Percentiles rank a stretch among this genome's conserved stretches.
phyloP scores from a whole-genome alignment of 78 protist genomes.

The Dictyostelium capitatum region DNA sequence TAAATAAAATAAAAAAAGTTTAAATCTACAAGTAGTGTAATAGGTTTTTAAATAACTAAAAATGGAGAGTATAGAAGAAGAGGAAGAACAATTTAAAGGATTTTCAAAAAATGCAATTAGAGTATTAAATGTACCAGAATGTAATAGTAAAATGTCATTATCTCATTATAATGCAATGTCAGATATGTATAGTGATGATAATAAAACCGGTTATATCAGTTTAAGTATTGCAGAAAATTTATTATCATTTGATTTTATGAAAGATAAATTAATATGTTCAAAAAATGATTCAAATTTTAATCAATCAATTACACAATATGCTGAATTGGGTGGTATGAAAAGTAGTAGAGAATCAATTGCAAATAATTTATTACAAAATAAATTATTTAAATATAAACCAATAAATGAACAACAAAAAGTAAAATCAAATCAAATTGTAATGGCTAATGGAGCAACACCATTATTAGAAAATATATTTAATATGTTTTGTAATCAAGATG shows the following conservation, averaged over 20 bases:
- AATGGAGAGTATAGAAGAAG: neutral
- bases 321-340: constrained; percentile 42
- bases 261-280: neutral
- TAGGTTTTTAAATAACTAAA: neutral
- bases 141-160: constrained; percentile 2
- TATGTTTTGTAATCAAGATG: constrained; percentile 33
- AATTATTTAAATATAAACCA: neutral
- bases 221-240: constrained; percentile 60
- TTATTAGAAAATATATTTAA: constrained; percentile 47
- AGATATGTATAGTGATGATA: constrained; percentile 6
- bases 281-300: constrained; percentile 32
- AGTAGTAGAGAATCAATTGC: constrained; percentile 29
- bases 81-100: neutral
- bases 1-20: too few relatives aligned
- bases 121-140: neutral
- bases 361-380: neutral
- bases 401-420: neutral
- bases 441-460: constrained; percentile 51
- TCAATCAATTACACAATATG: constrained; percentile 17
- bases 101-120: constrained; percentile 27
- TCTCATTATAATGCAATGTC: constrained; percentile 10
- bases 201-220: constrained; percentile 50
- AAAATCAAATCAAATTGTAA: neutral
- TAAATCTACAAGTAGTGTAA: neutral
- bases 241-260: constrained; percentile 34